These are phyloP conservation scores for Talaromyces borbonicus DNA, from an alignment of 495 filamentous ascomycete genomes.

Conservation along the genomic window DNA sequence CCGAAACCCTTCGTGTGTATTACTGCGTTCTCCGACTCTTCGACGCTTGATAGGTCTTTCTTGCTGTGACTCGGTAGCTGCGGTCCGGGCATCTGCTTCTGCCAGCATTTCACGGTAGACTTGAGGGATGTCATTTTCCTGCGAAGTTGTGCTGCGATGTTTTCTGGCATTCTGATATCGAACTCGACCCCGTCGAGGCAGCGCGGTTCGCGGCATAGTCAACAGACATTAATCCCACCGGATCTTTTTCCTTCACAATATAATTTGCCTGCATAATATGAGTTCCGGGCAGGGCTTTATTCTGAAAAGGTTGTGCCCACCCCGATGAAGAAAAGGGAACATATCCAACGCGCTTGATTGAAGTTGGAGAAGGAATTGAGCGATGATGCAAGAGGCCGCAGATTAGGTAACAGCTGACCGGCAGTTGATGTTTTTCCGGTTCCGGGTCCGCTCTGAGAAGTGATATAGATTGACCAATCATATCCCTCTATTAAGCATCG, in stretches of 20 bases:
- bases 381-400: background rate
- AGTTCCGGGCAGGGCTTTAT: conserved; percentile 2
- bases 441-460: background rate
- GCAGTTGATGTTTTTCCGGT: background rate
- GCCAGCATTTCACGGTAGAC: conserved; percentile 60
- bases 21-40: conserved; percentile 25
- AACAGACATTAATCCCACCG: background rate
- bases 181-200: conserved; percentile 8
- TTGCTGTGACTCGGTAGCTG: conserved; percentile 18
- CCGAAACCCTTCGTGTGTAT: too few species aligned
- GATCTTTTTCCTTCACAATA: background rate
- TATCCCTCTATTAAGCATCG: background rate
- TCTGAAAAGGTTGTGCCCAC: too few species aligned
- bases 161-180: conserved; percentile 10
- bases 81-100: conserved; percentile 46
- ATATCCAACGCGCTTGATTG: too few species aligned
- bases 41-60: conserved; percentile 37
- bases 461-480: conserved; percentile 3
- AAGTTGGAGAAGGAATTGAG: too few species aligned
- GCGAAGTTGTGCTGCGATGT: conserved; percentile 2
- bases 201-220: background rate
- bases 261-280: too few species aligned
- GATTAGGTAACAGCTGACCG: background rate
- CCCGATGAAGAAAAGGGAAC: too few species aligned
- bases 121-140: conserved; percentile 31